Evolutionary conservation across 2,329 filamentous ascomycete species (phyloP), one percentile per base, ranked within the genome.

Genomic region (Aurifilum marmelostoma): DNA sequence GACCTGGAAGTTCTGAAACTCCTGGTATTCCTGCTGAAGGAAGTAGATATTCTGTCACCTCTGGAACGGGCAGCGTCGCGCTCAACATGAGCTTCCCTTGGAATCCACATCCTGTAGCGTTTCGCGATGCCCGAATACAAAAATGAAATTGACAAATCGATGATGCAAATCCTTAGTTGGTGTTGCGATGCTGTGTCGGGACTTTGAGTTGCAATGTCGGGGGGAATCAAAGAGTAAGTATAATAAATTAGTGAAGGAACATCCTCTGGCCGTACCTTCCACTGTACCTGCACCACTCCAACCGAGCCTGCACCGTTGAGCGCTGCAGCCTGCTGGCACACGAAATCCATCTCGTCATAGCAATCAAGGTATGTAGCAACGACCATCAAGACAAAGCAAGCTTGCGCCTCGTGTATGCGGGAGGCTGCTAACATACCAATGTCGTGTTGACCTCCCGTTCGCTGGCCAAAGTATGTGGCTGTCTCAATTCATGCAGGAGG

Each of bases 401-500:
- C 56, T 66, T 21, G 34, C 9, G 11, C 18, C 34, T 27, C 58
- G 58, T 16, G 32, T 4, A 34, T 37, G 34, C 43, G 32, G 27
- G 11, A 37, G 58, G 24, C 16, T 47, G 61, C 27, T 43, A 39
- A 16, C n/a, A 43, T 64, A 39, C 61, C 12, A 7, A 52, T 58
- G 32, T 21, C 32, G 21, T 47, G 29, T 27, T 34, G 50, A 39
- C 56, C 37, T 37, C 37, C 43, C 7, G 52, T 68, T 58, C 16
- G 66, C 32, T 16, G 50, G 18, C 6, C 61, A 52, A 52, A 64
- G 12, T 73, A 47, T 73, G 71, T 3, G 61, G 73, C 74, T 59
- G 73, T 76, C 29, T 76, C 21, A 58, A 52, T 27, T 39, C 50
- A 64, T 66, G 69, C 67, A 58, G 52, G 69, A 69, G 67, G 64